These are phyloP conservation scores for Cladophialophora yegresii DNA, from an alignment of 2,329 filamentous ascomycete genomes.

Conservation along the genomic window DNA sequence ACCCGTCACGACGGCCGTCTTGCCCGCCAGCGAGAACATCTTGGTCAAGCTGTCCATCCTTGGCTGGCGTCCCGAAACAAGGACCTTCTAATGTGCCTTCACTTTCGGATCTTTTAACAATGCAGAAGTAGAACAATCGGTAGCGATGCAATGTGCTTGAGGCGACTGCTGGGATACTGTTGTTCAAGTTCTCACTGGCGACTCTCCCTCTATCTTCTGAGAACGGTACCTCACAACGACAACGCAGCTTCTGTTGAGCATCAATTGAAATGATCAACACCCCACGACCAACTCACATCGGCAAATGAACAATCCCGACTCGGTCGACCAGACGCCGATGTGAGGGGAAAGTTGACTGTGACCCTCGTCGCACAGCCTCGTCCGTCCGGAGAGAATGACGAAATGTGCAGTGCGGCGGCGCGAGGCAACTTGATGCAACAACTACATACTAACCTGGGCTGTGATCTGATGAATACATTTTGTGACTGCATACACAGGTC, in stretches of 20 bases:
- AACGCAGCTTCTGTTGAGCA: neutral
- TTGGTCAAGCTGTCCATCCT: slow-evolving; percentile 24
- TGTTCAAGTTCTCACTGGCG: neutral
- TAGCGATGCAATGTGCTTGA: neutral
- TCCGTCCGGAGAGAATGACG: slow-evolving; percentile 7
- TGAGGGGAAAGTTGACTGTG: slow-evolving; percentile 13
- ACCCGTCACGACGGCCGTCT: slow-evolving; percentile 50
- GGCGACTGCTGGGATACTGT: neutral
- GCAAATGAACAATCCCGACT: slow-evolving; percentile 6
- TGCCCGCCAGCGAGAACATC: slow-evolving; percentile 41
- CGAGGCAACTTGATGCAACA: too few species aligned
- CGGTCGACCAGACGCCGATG: slow-evolving; percentile 4
- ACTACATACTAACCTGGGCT: neutral
- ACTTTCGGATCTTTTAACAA: neutral
- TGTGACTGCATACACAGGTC: neutral
- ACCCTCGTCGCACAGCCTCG: slow-evolving; percentile 7
- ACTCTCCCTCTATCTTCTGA: neutral
- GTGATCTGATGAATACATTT: neutral
- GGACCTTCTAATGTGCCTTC: neutral
- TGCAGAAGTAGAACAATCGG: neutral
- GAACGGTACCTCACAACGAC: slow-evolving; percentile 11
- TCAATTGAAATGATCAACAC: neutral
- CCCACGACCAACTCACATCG: neutral
- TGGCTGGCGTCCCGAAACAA: neutral
- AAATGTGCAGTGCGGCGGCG: too few species aligned